Conservation (phyloP, 208 protist species). For the Entamoeba dispar region DNA sequence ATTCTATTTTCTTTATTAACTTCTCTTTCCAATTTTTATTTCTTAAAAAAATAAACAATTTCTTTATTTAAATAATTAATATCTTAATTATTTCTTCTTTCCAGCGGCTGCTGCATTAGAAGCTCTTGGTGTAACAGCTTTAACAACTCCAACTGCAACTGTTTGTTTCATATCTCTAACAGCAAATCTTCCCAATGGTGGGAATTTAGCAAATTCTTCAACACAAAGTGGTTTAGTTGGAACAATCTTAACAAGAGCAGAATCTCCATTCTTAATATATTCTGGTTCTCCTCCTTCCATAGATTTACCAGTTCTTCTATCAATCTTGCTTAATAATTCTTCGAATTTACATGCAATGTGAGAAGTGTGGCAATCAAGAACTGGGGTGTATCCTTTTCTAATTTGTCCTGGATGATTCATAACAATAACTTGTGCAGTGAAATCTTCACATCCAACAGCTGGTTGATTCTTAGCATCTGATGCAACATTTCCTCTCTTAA, state of each 20-base stretch:
- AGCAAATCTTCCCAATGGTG: conserved; percentile 72
- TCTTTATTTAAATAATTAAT: too few relatives aligned
- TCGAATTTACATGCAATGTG: conserved; percentile 35
- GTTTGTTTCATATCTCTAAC: conserved; percentile 65
- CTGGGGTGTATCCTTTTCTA: conserved; percentile 28
- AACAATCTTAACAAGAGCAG: conserved; percentile 17
- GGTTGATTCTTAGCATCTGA: conserved; percentile 20
- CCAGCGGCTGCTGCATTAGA: too few relatives aligned
- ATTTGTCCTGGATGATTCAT: conserved; percentile 35
- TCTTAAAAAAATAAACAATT: too few relatives aligned
- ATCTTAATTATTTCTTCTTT: too few relatives aligned
- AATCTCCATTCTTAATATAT: conserved; percentile 16
- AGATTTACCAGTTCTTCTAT: conserved; percentile 17
- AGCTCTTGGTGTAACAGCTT: not conserved
- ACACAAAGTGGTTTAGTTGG: conserved; percentile 52
- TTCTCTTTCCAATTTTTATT: too few relatives aligned
- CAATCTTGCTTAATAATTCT: conserved; percentile 22
- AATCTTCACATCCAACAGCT: conserved; percentile 4
- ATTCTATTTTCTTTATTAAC: too few relatives aligned
- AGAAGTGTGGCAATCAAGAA: conserved; percentile 36
- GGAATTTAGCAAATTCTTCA: conserved; percentile 68
- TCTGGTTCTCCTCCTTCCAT: conserved; percentile 19
- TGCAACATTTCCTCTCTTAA: conserved; percentile 20
- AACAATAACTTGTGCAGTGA: conserved; percentile 32
- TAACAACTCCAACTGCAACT: conserved; percentile 80